Base-by-base conservation (phyloP, 805 yeast species). In the Candida argentea region DNA sequence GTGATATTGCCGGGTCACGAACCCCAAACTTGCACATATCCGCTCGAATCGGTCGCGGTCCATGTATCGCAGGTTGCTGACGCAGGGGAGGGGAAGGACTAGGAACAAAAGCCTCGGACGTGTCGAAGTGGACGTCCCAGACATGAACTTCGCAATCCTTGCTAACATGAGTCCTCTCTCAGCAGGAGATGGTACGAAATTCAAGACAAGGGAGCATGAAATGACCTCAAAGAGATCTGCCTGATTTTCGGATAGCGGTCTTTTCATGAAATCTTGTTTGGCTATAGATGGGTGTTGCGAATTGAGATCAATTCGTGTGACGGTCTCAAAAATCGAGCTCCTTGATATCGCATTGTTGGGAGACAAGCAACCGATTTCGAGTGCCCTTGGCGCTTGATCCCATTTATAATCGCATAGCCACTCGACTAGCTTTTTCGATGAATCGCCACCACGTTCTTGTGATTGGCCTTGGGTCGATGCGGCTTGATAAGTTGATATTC, bases 401-500 rank as follows among this genome's bases (percentile, higher is more conserved):
- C 18, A 6, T 12, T 22, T 27, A 22, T 42, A 26, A 9, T 61
- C 66, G 14, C 59, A 55, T 4, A 84, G 52, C 87, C 93, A 84
- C 31, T 74, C 70, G n/a, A 84, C 66, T 25, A 89, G 56, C 42
- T 76, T 62, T 39, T 78, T 82, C 2, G 95, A 85, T 0, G 95
- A 84, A 46, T 89, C 98, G 2, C 95, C 94, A 1, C 98, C 97
- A 36, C 97, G 51, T 26, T 66, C 65, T 0, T 52, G 48, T 33
- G 73, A 70, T 43, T 89, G 98, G 0, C 98, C 98, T 28, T 74
- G 72, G 1, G 80, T 69, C 2, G 95, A 83, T 0, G 97, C 97
- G 13, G 65, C 52, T 45, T 89, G 98, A 48, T 89, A 89, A 7
- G 71, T 70, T 27, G 73, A 66, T 2, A 89, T 49, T 0, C 95